phyloP scores from a whole-genome alignment of 2,329 filamentous ascomycete genomes.

The Pyrenophora tritici-repentis region DNA sequence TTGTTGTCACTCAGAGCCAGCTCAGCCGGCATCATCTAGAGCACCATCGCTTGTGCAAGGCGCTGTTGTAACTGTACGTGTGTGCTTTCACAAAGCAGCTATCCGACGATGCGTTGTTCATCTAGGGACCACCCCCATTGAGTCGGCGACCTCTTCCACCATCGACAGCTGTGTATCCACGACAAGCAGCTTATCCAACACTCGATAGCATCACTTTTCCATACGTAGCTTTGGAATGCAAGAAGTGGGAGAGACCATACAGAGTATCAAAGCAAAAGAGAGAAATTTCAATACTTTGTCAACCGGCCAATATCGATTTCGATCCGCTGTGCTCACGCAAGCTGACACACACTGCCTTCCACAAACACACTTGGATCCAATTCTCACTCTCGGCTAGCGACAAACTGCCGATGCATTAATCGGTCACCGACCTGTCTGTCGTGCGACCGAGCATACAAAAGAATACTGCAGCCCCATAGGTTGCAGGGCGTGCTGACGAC shows the following conservation, averaged over 20 bases:
- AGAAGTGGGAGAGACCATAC: too few species aligned
- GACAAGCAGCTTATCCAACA: neutral
- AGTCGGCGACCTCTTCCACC: neutral
- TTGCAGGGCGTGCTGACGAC: slow-evolving; percentile 4
- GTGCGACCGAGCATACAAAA: slow-evolving; percentile 20
- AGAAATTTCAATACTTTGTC: too few species aligned
- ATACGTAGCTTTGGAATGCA: too few species aligned
- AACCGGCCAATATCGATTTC: neutral
- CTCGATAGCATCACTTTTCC: neutral
- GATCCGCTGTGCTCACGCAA: neutral
- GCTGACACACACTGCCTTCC: neutral
- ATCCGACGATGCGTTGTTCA: slow-evolving; percentile 23
- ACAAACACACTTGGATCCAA: neutral
- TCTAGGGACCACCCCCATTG: neutral
- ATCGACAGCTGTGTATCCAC: neutral
- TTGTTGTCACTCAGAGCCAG: slow-evolving; percentile 13
- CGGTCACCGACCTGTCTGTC: neutral
- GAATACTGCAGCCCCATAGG: slow-evolving; percentile 11
- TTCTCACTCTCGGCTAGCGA: slow-evolving; percentile 5
- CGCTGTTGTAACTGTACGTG: slow-evolving; percentile 25
- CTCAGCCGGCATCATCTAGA: slow-evolving; percentile 15
- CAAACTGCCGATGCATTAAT: slow-evolving; percentile 8
- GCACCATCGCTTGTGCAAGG: slow-evolving; percentile 21
- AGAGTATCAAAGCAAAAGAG: too few species aligned
- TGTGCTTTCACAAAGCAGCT: slow-evolving; percentile 19